Conservation (phyloP, 2,329 filamentous ascomycete species). For the Cryphonectria parasitica region DNA sequence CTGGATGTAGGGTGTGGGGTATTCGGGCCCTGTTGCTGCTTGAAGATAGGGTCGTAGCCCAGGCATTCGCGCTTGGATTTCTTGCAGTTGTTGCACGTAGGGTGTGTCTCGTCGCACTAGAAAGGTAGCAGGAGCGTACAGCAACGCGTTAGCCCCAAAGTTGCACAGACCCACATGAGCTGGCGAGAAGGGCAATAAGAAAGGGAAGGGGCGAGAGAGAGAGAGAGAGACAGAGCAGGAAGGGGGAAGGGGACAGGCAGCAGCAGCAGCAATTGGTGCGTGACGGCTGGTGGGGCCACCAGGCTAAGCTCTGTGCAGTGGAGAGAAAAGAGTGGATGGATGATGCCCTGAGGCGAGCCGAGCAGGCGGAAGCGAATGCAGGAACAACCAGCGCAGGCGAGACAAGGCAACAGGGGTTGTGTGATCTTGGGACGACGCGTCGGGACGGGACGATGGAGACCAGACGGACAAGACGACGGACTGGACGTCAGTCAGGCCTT, state of each 20-base stretch:
- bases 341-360: conserved; percentile 13
- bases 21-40: conserved; percentile 63
- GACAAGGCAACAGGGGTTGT: conserved; percentile 6
- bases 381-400: conserved; percentile 16
- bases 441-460: conserved; percentile 25
- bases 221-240: not conserved
- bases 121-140: not conserved
- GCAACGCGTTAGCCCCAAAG: conserved; percentile 10
- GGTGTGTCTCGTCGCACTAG: conserved; percentile 95
- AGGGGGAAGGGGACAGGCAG: no score
- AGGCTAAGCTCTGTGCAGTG: not conserved
- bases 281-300: not conserved
- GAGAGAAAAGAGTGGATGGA: not conserved
- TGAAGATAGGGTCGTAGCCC: conserved; percentile 87
- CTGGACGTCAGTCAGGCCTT: not conserved
- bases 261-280: not conserved
- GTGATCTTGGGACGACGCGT: conserved; percentile 14
- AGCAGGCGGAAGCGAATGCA: conserved; percentile 20
- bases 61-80: conserved; percentile 87
- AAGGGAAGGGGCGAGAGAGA: no score
- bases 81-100: conserved; percentile 86
- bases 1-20: conserved; percentile 73
- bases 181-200: not conserved
- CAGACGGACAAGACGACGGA: not conserved
- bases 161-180: not conserved